Evolutionary conservation across 2,329 filamentous ascomycete species (phyloP), one percentile per base, ranked within the genome.

Genomic region (Pleoardoris graminearum): DNA sequence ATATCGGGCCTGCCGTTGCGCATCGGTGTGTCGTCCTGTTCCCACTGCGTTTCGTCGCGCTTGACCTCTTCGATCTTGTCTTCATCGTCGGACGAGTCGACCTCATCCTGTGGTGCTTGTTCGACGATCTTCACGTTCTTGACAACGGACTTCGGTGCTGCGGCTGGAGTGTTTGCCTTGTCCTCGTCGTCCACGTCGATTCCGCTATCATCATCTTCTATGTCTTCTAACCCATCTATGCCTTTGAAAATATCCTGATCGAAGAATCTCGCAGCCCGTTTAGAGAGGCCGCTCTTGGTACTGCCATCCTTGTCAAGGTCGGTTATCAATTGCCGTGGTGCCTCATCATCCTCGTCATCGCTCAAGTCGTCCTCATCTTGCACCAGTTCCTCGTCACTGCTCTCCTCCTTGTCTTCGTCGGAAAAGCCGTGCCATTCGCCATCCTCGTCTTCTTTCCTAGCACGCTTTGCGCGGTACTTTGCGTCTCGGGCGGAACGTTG

Each of bases 201-300:
- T 5, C 70, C 72, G 36, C 70, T 74, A 50, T 71, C 66, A 16
- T 69, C 67, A 19, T 75, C 76, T 6, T 82, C 78, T 22, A 83
- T 79, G 16, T 85, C 85, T 2, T 87, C 76, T 17, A 88, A 73
- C 0, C 84, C 89, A 19, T 85, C 84, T 48, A 97, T 85, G 33
- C 86, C 90, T 61, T 92, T 86, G 79, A 99, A 99, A 35, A 99
- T 88, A 61, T 97, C 92, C 70, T 97, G 93, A 63, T 89, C 88
- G 72, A 99, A 99, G 77, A 99, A 99, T 55, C 88, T 83, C 8
- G 87, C 84, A 7, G 94, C 94, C 58, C 91, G 85, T 71, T 87
- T 92, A 2, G 91, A 96, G n/a, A 97, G 79, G 10, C 83, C 86
- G 23, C 78, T 78, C 7, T 76, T 73, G 11, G 80, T 78, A 32